Conservation (phyloP, 2,329 filamentous ascomycete genomes). For the Phialemonium atrogriseum region DNA sequence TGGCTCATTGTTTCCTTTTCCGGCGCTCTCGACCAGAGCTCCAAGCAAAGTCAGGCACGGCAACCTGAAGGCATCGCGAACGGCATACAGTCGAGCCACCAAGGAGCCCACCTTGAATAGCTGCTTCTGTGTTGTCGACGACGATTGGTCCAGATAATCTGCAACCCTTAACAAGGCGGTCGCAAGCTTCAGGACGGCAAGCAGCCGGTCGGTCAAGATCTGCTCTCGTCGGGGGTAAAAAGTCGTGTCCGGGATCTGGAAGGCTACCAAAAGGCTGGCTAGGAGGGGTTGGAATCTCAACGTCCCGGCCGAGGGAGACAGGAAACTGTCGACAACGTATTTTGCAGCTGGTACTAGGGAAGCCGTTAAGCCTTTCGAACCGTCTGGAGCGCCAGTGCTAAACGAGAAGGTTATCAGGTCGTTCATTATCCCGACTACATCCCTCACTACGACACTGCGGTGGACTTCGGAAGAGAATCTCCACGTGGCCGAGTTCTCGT, state of each 20-base stretch:
- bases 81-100: constrained; percentile 67
- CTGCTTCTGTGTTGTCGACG: constrained; percentile 63
- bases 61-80: constrained; percentile 56
- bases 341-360: constrained; percentile 65
- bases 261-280: constrained; percentile 56
- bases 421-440: constrained; percentile 62
- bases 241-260: constrained; percentile 52
- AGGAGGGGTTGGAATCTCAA: constrained; percentile 72
- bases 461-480: constrained; percentile 64
- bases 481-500: constrained; percentile 83
- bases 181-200: constrained; percentile 56
- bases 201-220: constrained; percentile 54
- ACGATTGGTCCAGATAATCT: constrained; percentile 52
- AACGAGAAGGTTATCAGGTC: constrained; percentile 65
- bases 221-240: constrained; percentile 47
- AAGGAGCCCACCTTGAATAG: constrained; percentile 75
- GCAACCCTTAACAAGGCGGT: constrained; percentile 64
- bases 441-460: constrained; percentile 58
- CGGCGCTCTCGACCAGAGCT: constrained; percentile 62
- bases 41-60: constrained; percentile 64
- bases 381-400: constrained; percentile 57
- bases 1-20: constrained; percentile 61
- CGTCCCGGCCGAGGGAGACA: constrained; percentile 60
- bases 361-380: constrained; percentile 33
- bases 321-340: constrained; percentile 69